phyloP scores from a whole-genome alignment of 441 rosid species.

The Iberis amara region DNA sequence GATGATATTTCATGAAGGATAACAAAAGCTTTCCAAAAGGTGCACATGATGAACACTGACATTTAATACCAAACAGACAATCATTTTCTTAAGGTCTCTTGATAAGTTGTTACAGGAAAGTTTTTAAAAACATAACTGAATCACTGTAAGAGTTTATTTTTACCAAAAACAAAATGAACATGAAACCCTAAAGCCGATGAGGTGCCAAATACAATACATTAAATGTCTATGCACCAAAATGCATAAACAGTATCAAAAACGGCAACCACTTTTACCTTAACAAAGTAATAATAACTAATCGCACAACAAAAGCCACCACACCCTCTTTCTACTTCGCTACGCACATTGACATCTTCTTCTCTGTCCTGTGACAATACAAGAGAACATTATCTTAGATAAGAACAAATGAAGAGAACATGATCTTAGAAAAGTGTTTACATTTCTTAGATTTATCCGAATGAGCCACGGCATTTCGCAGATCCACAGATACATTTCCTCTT shows the following conservation, averaged over 20 bases:
- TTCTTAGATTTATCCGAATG: conserved; percentile 31
- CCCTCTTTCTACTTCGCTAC: conserved; percentile 14
- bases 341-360: conserved; percentile 4
- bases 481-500: conserved; percentile 58
- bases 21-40: too few species aligned
- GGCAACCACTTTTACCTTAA: conserved; percentile 16
- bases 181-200: conserved; percentile 18
- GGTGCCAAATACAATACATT: conserved; percentile 11
- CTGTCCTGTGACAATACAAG: conserved; percentile 8
- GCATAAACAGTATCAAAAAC: conserved; percentile 12
- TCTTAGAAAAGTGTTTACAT: conserved; percentile 6
- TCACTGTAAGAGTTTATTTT: conserved; percentile 13
- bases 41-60: too few species aligned
- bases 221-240: conserved; percentile 18
- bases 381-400: too few species aligned
- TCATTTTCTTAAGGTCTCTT: not conserved
- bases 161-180: conserved; percentile 18
- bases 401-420: too few species aligned
- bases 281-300: not conserved
- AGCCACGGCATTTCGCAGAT: conserved; percentile 48
- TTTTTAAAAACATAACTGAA: not conserved
- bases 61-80: too few species aligned
- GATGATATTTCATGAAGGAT: too few species aligned
- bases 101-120: conserved; percentile 11
- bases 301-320: not conserved